phyloP scores from a whole-genome alignment of 2,329 filamentous ascomycete genomes.

The Rhynchosporium graminicola region DNA sequence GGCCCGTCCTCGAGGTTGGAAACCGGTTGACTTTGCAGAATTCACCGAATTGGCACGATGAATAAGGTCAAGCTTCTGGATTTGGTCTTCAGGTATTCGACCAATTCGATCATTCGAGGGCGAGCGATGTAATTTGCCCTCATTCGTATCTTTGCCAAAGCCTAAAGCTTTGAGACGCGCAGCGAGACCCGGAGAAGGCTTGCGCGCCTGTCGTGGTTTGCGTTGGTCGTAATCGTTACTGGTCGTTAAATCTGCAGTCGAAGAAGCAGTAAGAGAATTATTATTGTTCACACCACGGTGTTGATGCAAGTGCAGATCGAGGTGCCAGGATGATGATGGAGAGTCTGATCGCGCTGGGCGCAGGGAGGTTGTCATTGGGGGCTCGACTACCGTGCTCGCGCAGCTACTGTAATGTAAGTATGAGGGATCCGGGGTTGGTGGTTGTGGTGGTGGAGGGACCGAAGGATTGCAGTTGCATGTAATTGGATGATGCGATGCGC shows the following conservation, averaged over 20 bases:
- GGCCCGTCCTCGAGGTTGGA: conserved; percentile 68
- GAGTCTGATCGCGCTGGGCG: conserved; percentile 26
- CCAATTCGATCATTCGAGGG: conserved; percentile 55
- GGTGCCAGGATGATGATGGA: conserved; percentile 27
- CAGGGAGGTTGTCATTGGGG: conserved; percentile 15
- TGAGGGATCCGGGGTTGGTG: conserved; percentile 15
- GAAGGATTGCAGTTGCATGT: not conserved
- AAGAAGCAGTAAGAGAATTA: conserved; percentile 13
- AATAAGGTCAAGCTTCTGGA: conserved; percentile 68
- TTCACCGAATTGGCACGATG: conserved; percentile 56
- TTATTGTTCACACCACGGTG: conserved; percentile 21
- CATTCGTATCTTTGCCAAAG: conserved; percentile 48
- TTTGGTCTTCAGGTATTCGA: conserved; percentile 69
- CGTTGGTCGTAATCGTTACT: conserved; percentile 27
- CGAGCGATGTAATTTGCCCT: conserved; percentile 30
- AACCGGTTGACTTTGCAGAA: conserved; percentile 45
- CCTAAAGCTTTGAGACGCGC: conserved; percentile 66
- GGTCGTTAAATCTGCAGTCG: conserved; percentile 18
- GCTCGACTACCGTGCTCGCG: conserved; percentile 16
- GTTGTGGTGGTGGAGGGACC: not conserved
- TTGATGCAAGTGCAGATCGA: conserved; percentile 25
- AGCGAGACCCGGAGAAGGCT: conserved; percentile 64
- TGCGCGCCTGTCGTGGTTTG: conserved; percentile 46
- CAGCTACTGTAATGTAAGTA: not conserved
- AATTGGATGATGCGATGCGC: not conserved